Conservation (phyloP, 2,329 filamentous ascomycete genomes). For the Colletotrichum sp. region DNA sequence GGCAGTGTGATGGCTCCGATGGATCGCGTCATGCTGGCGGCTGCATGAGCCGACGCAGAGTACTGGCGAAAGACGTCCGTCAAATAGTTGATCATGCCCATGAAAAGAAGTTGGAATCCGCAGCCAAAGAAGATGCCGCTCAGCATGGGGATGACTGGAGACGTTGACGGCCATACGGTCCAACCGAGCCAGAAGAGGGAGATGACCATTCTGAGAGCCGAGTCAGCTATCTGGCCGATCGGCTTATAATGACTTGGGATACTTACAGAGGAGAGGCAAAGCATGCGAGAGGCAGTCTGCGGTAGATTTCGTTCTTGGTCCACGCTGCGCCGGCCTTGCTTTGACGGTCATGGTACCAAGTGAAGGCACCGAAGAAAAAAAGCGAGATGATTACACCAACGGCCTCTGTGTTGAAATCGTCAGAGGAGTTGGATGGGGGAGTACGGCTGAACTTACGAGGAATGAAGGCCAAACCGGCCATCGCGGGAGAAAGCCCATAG, state of each 20-base stretch:
- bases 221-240: background rate
- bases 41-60: conserved; percentile 39
- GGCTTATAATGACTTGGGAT: background rate
- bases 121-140: conserved; percentile 48
- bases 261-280: conserved; percentile 67
- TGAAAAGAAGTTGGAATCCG: conserved; percentile 37
- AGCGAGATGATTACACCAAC: conserved; percentile 24
- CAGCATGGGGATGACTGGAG: conserved; percentile 41
- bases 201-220: conserved; percentile 56
- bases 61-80: conserved; percentile 36
- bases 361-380: conserved; percentile 27
- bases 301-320: conserved; percentile 33
- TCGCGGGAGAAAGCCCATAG: conserved; percentile 50
- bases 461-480: conserved; percentile 52
- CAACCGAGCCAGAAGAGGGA: conserved; percentile 66
- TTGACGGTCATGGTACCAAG: conserved; percentile 30
- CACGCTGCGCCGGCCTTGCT: conserved; percentile 30
- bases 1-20: conserved; percentile 36
- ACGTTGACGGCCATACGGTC: conserved; percentile 49
- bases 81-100: conserved; percentile 39
- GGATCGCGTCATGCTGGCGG: conserved; percentile 36
- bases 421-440: background rate
- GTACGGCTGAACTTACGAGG: conserved; percentile 46
- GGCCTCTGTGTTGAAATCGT: conserved; percentile 21
- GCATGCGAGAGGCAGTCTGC: conserved; percentile 50